Percentiles rank a stretch among this genome's conserved stretches.
These are phyloP conservation scores for Fusarium newnesense DNA, from an alignment of 2,329 filamentous ascomycete species.

Conservation along the genomic window DNA sequence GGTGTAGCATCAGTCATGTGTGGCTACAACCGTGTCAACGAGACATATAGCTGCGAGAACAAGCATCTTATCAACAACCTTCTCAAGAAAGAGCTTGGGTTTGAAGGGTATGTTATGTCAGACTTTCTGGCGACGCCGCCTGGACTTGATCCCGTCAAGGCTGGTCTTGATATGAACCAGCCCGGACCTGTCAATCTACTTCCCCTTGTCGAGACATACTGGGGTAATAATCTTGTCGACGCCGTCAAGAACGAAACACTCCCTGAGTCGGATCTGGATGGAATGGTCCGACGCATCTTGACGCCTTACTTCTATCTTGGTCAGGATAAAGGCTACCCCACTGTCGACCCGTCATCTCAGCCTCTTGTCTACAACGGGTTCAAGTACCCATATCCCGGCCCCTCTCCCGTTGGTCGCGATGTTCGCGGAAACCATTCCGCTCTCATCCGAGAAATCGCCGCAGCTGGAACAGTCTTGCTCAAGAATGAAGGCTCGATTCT, in stretches of 20 bases:
- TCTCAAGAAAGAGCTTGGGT: constrained; percentile 70
- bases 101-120: constrained; percentile 72
- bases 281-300: constrained; percentile 6
- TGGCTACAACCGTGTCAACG: constrained; percentile 82
- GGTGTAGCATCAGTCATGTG: constrained; percentile 65
- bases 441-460: constrained; percentile 66
- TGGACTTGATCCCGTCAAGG: constrained; percentile 68
- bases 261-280: neutral
- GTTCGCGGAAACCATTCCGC: constrained; percentile 70
- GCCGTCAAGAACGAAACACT: neutral
- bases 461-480: constrained; percentile 72
- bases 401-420: constrained; percentile 63
- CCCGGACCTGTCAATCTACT: constrained; percentile 65
- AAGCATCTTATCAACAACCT: constrained; percentile 76
- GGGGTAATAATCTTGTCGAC: neutral
- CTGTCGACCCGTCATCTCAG: neutral
- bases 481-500: constrained; percentile 70
- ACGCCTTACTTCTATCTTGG: constrained; percentile 10
- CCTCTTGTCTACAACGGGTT: neutral
- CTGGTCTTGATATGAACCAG: constrained; percentile 76
- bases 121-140: constrained; percentile 77
- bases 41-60: constrained; percentile 85
- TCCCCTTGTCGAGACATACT: neutral
- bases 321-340: neutral
- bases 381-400: constrained; percentile 52